phyloP scores from a whole-genome alignment of 441 rosid species.

The Eutrema salsugineum region DNA sequence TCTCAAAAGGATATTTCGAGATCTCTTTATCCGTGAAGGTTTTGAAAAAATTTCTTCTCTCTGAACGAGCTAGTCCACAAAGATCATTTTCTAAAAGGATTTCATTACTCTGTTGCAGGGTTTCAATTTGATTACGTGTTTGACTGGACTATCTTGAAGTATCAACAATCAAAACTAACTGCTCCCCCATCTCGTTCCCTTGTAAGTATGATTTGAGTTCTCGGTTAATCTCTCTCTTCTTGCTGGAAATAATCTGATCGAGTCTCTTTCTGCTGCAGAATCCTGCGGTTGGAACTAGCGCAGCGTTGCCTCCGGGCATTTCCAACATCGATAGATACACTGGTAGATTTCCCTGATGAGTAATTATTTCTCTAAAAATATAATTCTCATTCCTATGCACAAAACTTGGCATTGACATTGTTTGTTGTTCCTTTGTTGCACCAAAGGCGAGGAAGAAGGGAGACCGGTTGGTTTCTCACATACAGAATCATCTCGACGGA shows the following conservation, averaged over 20 bases:
- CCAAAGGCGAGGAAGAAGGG: conserved; percentile 52
- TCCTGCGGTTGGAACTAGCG: conserved; percentile 76
- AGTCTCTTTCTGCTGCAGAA: conserved; percentile 40
- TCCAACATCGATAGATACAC: conserved; percentile 62
- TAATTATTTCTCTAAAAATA: background rate
- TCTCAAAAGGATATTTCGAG: conserved; percentile 83
- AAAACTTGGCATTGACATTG: background rate
- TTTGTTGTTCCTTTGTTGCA: conserved; percentile 28
- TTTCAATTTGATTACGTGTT: conserved; percentile 53
- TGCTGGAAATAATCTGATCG: background rate
- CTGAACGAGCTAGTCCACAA: background rate
- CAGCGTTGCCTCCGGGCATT: conserved; percentile 67
- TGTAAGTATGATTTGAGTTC: conserved; percentile 40
- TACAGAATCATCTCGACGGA: conserved; percentile 49
- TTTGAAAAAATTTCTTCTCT: background rate
- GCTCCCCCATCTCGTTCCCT: conserved; percentile 62
- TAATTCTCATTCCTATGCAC: background rate
- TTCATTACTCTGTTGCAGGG: conserved; percentile 44
- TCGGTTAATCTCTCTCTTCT: background rate
- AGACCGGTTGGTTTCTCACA: conserved; percentile 26
- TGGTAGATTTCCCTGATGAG: conserved; percentile 37
- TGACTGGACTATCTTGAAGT: conserved; percentile 8
- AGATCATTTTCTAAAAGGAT: background rate
- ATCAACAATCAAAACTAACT: conserved; percentile 29
- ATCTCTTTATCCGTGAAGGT: conserved; percentile 98